phyloP scores from a whole-genome alignment of 129 eudicot genomes.

The Chrysanthemum makinoi region DNA sequence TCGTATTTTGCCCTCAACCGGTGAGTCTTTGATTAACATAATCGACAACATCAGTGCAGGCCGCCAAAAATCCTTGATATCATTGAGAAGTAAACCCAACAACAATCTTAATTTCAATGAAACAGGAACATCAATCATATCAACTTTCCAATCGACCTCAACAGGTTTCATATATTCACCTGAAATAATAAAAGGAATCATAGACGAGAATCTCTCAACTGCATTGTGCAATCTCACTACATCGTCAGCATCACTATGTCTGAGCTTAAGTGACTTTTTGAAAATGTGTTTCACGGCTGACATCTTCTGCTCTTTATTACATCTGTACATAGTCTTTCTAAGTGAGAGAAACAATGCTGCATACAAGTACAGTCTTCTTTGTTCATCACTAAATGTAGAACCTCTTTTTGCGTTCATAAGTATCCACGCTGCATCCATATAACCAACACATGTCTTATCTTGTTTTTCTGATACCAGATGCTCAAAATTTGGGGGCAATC shows the following conservation, averaged over 20 bases:
- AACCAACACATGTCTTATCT: slow-evolving; percentile 63
- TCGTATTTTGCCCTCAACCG: slow-evolving; percentile 9
- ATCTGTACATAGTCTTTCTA: slow-evolving; percentile 40
- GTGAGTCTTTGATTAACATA: slow-evolving; percentile 26
- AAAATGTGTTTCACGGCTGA: slow-evolving; percentile 48
- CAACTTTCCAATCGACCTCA: slow-evolving; percentile 51
- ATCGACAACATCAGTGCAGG: slow-evolving; percentile 53
- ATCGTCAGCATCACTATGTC: slow-evolving; percentile 64
- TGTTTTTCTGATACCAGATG: slow-evolving; percentile 49
- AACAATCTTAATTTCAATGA: slow-evolving; percentile 51
- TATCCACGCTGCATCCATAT: slow-evolving; percentile 65
- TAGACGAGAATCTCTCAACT: slow-evolving; percentile 46
- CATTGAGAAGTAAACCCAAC: slow-evolving; percentile 64
- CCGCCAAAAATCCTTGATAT: slow-evolving; percentile 78
- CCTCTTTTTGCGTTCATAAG: slow-evolving; percentile 45
- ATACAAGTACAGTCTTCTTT: slow-evolving; percentile 58
- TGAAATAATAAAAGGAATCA: slow-evolving; percentile 49
- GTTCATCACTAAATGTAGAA: slow-evolving; percentile 50
- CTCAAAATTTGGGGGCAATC: slow-evolving; percentile 49
- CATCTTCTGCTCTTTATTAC: slow-evolving; percentile 59
- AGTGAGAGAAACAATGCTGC: slow-evolving; percentile 76
- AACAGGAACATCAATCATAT: slow-evolving; percentile 50
- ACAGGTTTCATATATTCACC: slow-evolving; percentile 38
- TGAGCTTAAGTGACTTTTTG: slow-evolving; percentile 64
- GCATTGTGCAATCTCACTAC: slow-evolving; percentile 60